Evolutionary conservation across 1,284 basidiomycete species (phyloP).

Genomic region (Ustilago curta): DNA sequence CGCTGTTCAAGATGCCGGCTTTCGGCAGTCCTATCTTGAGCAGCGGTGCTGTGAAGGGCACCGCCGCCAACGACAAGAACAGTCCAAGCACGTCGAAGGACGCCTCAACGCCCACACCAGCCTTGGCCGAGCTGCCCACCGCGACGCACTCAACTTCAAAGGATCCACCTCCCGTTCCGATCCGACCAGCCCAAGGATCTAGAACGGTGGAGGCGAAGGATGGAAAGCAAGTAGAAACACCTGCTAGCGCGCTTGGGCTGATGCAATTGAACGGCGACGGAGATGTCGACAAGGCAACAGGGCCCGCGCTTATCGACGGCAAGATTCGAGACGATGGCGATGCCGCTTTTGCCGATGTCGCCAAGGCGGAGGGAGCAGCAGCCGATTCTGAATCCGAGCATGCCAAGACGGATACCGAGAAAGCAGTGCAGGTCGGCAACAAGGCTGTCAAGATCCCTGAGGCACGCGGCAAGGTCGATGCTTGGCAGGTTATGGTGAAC

Average conservation of each 20-base stretch:
- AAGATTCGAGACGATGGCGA: neutral
- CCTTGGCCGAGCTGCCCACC: neutral
- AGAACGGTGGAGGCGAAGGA: neutral
- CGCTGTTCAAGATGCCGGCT: slow-evolving; percentile 47
- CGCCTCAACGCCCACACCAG: neutral
- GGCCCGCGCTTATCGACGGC: neutral
- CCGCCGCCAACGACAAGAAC: neutral
- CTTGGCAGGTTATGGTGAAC: too few relatives aligned
- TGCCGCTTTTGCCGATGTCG: slow-evolving; percentile 24
- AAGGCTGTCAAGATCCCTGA: slow-evolving; percentile 28
- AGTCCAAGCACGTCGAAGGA: slow-evolving; percentile 4
- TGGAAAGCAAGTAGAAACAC: neutral
- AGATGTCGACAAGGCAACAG: neutral
- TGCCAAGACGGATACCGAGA: slow-evolving; percentile 25
- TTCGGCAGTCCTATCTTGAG: slow-evolving; percentile 38
- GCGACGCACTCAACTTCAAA: neutral
- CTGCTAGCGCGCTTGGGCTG: slow-evolving; percentile 18
- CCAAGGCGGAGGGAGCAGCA: slow-evolving; percentile 28
- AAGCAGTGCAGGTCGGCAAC: slow-evolving; percentile 21
- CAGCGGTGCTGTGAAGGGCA: neutral
- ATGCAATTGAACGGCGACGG: slow-evolving; percentile 10
- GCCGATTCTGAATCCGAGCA: slow-evolving; percentile 23
- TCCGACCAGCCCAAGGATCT: neutral
- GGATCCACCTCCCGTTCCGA: slow-evolving; percentile 15
- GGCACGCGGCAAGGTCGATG: neutral